Conservation (phyloP, 495 filamentous ascomycete genomes). For the Aspergillus coremiiformis region DNA sequence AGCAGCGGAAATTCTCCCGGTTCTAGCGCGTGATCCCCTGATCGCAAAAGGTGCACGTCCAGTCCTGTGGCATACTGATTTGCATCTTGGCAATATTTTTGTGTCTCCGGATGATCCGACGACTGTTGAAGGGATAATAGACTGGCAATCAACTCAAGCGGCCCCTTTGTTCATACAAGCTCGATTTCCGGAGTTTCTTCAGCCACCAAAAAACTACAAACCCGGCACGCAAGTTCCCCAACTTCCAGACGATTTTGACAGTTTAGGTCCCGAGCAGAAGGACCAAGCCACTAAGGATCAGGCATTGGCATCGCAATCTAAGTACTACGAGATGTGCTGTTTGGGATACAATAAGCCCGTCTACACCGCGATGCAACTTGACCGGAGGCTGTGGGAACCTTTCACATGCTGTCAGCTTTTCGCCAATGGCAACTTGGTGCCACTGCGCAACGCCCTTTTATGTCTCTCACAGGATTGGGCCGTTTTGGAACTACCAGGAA, state of each 20-base stretch:
- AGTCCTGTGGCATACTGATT: constrained; percentile 21
- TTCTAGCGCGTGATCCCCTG: constrained; percentile 9
- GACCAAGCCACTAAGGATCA: constrained; percentile 10
- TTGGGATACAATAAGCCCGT: constrained; percentile 11
- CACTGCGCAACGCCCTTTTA: constrained; percentile 14
- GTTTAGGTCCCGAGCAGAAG: constrained; percentile 10
- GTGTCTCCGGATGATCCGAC: constrained; percentile 15
- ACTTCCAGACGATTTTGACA: constrained; percentile 13
- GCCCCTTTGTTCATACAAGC: constrained; percentile 20
- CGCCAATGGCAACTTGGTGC: constrained; percentile 12
- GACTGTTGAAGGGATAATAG: constrained; percentile 18
- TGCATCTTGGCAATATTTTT: constrained; percentile 23
- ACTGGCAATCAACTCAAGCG: constrained; percentile 19
- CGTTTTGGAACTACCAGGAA: constrained; percentile 15
- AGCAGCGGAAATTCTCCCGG: constrained; percentile 1
- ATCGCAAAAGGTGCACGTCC: constrained; percentile 1
- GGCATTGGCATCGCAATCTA: constrained; percentile 11
- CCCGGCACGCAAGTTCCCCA: constrained; percentile 11
- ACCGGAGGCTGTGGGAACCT: constrained; percentile 15
- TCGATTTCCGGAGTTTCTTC: constrained; percentile 18
- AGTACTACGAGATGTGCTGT: constrained; percentile 17
- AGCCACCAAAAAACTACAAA: constrained; percentile 15
- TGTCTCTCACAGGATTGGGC: constrained; percentile 17
- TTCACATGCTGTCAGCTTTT: constrained; percentile 16
- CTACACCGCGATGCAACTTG: constrained; percentile 15